Evolutionary conservation across 495 filamentous ascomycete species (phyloP).

Genomic region (Cercophora newfieldiana): DNA sequence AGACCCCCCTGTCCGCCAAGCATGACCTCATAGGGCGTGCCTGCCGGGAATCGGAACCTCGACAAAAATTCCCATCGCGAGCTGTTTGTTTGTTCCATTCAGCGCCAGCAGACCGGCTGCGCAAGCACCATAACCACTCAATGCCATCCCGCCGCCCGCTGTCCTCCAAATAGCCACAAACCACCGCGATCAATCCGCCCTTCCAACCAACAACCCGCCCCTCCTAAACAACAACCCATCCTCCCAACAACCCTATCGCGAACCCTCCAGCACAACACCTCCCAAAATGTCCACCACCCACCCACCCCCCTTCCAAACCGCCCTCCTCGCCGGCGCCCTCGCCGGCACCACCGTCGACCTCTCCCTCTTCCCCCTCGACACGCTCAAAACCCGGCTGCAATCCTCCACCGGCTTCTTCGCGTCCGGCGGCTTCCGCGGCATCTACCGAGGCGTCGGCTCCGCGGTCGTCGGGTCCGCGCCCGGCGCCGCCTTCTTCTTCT

Average conservation of each 20-base stretch:
- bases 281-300: slow-evolving; percentile 14
- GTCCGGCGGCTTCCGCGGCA: slow-evolving; percentile 71
- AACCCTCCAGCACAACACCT: slow-evolving; percentile 7
- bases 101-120: neutral
- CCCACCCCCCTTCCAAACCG: slow-evolving; percentile 51
- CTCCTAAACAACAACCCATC: neutral
- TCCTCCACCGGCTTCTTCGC: slow-evolving; percentile 76
- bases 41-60: slow-evolving; percentile 14
- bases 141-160: neutral
- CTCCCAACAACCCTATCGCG: neutral
- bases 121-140: neutral
- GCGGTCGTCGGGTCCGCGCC: slow-evolving; percentile 89
- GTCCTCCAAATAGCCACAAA: neutral
- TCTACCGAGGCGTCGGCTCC: slow-evolving; percentile 69
- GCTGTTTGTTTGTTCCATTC: neutral
- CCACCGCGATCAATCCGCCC: neutral
- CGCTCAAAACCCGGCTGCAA: slow-evolving; percentile 90
- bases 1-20: slow-evolving; percentile 3
- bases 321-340: slow-evolving; percentile 69
- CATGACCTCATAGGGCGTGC: slow-evolving; percentile 15
- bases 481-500: slow-evolving; percentile 97
- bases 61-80: slow-evolving; percentile 4
- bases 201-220: neutral
- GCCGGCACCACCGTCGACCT: slow-evolving; percentile 89
- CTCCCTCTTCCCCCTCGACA: slow-evolving; percentile 88